A percentile compares a stretch with the other conserved stretches of the same genome.
phyloP scores from a whole-genome alignment of 176 grass and related monocot genomes.

The Phoenix roebelenii region DNA sequence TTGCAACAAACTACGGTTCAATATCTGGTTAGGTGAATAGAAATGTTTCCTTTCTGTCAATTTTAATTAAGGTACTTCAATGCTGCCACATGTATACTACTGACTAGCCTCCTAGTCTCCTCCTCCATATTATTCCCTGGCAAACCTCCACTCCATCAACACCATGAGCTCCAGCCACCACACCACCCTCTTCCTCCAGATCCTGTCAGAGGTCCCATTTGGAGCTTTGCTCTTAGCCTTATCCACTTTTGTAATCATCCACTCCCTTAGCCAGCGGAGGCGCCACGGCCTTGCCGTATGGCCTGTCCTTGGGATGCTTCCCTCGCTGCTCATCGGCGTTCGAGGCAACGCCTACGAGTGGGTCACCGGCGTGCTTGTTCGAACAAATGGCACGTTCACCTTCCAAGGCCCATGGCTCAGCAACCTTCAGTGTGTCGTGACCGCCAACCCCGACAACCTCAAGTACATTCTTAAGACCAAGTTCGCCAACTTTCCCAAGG shows the following conservation, averaged over 20 bases:
- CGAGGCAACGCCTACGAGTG: conserved; percentile 1
- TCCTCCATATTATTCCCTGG: too few species aligned
- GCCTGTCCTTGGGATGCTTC: not conserved
- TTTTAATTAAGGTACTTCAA: too few species aligned
- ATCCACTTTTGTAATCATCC: not conserved
- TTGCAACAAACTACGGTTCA: too few species aligned
- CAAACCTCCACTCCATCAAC: not conserved
- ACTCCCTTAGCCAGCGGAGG: not conserved
- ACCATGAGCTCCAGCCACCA: not conserved
- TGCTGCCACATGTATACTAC: too few species aligned
- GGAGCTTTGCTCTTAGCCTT: not conserved
- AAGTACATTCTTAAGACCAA: not conserved
- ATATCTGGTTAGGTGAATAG: too few species aligned
- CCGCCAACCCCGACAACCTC: not conserved
- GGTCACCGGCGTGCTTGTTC: not conserved
- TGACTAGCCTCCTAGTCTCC: too few species aligned
- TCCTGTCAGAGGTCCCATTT: not conserved
- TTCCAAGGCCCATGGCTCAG: not conserved
- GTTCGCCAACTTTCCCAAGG: conserved; percentile 1
- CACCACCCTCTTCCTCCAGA: not conserved
- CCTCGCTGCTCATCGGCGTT: not conserved
- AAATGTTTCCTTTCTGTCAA: too few species aligned
- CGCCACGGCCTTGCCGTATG: not conserved
- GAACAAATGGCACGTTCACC: not conserved
- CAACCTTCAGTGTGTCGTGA: conserved; percentile 1